Conservation (phyloP, 176 grass and related monocot species). For the Chloris gayana region DNA sequence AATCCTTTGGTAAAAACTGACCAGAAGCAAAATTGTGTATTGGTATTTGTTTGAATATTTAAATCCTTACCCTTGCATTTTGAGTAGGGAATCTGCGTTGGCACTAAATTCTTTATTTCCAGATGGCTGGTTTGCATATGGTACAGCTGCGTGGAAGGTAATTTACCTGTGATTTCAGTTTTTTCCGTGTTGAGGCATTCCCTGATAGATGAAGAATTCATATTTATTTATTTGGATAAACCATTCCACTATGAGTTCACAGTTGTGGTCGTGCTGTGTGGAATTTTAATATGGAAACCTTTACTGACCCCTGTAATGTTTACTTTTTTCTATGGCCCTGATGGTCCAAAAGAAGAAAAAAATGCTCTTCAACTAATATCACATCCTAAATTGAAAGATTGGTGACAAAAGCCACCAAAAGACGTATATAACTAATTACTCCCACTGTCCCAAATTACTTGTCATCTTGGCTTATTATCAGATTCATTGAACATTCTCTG, state of each 20-base stretch:
- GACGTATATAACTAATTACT: background rate
- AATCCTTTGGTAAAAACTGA: slow-evolving; percentile 69
- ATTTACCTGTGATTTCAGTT: slow-evolving; percentile 15
- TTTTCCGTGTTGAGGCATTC: slow-evolving; percentile 12
- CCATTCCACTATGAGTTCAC: slow-evolving; percentile 2
- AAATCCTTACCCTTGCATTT: slow-evolving; percentile 28
- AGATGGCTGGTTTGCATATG: slow-evolving; percentile 98
- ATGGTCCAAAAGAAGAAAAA: background rate
- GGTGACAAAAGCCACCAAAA: background rate
- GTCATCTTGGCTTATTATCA: too few species aligned
- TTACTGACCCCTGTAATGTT: background rate
- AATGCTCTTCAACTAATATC: slow-evolving; percentile 1
- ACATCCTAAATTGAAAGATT: background rate
- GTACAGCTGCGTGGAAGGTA: slow-evolving; percentile 91
- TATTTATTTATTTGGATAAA: slow-evolving; percentile 5
- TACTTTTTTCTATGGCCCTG: background rate
- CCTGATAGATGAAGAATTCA: background rate
- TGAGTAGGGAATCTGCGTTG: slow-evolving; percentile 86
- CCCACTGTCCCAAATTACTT: too few species aligned
- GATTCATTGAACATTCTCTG: too few species aligned
- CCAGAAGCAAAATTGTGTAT: slow-evolving; percentile 32
- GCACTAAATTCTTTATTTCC: slow-evolving; percentile 87
- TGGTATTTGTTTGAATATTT: slow-evolving; percentile 1
- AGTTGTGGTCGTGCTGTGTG: background rate
- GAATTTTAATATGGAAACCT: background rate